A percentile compares a stretch with the other conserved stretches of the same genome.
Evolutionary conservation across 1,284 basidiomycete species (phyloP).

Genomic region (Puccinia horiana): DNA sequence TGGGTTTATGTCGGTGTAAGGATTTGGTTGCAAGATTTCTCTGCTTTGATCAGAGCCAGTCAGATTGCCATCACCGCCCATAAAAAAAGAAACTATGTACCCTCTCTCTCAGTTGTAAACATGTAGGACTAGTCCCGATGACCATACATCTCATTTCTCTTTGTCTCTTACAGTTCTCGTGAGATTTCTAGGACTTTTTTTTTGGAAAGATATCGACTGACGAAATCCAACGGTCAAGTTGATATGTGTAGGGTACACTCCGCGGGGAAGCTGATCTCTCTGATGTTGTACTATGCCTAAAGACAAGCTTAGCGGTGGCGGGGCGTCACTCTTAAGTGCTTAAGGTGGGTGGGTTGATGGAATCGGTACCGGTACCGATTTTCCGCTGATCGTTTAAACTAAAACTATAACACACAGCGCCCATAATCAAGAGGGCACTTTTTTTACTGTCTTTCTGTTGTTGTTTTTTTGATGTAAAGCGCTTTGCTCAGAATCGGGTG

Average conservation of each 20-base stretch:
- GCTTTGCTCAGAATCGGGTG: neutral
- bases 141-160: constrained; percentile 1
- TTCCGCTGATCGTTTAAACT: neutral
- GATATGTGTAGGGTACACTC: neutral
- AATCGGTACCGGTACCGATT: constrained; percentile 10
- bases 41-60: neutral
- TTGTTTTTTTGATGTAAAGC: neutral
- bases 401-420: neutral
- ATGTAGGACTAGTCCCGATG: neutral
- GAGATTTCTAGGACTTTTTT: neutral
- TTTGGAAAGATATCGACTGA: neutral
- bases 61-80: constrained; percentile 8
- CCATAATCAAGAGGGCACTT: neutral
- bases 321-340: neutral
- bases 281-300: too few species aligned
- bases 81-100: too few species aligned
- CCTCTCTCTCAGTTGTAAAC: neutral
- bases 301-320: neutral
- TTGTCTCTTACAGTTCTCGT: neutral
- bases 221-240: neutral
- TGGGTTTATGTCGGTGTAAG: constrained; percentile 16
- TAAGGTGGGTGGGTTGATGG: too few species aligned
- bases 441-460: neutral
- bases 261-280: constrained; percentile 25
- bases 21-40: neutral